Percentiles rank a stretch among this genome's conserved stretches.
These are phyloP conservation scores for Dictyostelium brefeldianum DNA, from an alignment of 78 protist species.

Conservation along the genomic window DNA sequence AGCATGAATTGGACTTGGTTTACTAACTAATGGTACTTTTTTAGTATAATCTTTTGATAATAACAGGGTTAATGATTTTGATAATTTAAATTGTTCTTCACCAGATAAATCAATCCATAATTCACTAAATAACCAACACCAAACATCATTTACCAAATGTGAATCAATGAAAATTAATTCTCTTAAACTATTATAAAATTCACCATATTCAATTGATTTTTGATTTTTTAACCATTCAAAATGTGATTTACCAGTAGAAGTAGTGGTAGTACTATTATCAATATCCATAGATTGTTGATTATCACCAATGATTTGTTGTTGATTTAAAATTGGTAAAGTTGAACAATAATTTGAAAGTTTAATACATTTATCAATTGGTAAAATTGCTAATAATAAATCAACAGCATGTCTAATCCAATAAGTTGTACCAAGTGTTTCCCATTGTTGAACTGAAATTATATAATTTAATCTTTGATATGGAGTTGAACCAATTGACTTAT, in stretches of 20 bases:
- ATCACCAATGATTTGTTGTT: too few species aligned
- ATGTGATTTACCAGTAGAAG: not conserved
- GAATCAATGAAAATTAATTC: conserved; percentile 48
- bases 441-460: conserved; percentile 49
- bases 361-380: not conserved
- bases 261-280: not conserved
- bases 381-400: conserved; percentile 81
- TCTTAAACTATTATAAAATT: conserved; percentile 22
- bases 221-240: conserved; percentile 10
- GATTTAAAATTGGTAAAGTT: not conserved
- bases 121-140: conserved; percentile 30
- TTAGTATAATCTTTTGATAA: conserved; percentile 55
- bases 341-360: not conserved
- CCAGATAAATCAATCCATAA: conserved; percentile 40
- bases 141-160: conserved; percentile 6
- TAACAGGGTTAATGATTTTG: conserved; percentile 47
- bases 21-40: not conserved
- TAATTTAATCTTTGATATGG: conserved; percentile 65
- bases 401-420: conserved; percentile 89
- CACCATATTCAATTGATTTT: not conserved
- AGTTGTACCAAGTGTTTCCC: conserved; percentile 83
- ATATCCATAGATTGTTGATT: not conserved
- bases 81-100: conserved; percentile 65
- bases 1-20: not conserved
- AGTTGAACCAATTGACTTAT: not conserved